A percentile compares a stretch with the other conserved stretches of the same genome.
Conservation (phyloP, 163 green algal species). For the Prototheca wickerhamii region DNA sequence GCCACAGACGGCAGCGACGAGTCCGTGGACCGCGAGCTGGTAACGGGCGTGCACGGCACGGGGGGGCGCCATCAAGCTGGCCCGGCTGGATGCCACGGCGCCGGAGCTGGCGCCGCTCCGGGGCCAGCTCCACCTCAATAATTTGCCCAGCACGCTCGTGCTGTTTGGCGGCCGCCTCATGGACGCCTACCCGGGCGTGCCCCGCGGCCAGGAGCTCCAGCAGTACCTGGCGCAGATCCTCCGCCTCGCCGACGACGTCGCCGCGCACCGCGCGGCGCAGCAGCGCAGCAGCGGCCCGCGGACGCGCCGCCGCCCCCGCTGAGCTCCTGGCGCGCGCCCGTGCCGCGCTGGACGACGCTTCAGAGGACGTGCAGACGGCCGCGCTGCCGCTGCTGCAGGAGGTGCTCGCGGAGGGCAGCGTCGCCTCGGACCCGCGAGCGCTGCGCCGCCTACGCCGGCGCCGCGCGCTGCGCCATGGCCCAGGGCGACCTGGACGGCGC, state of each 20-base stretch:
- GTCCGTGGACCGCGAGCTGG: background rate
- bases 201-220: constrained; percentile 2
- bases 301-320: background rate
- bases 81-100: background rate
- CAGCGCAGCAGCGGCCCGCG: background rate
- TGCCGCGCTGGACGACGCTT: background rate
- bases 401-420: background rate
- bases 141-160: constrained; percentile 10
- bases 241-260: constrained; percentile 4
- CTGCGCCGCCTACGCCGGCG: background rate
- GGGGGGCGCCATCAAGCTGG: background rate
- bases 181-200: constrained; percentile 5
- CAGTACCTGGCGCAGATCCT: constrained; percentile 5
- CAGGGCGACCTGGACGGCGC: background rate
- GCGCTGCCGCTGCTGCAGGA: background rate
- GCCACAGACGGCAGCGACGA: background rate
- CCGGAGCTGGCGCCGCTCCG: background rate
- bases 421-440: background rate
- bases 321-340: background rate
- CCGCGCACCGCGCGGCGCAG: background rate
- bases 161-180: constrained; percentile 14
- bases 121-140: constrained; percentile 5
- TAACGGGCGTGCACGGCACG: background rate
- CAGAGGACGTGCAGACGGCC: background rate
- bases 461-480: constrained; percentile 5